Base-by-base conservation (phyloP, 768 basidiomycete species). In the Phanerochaete carnosa region DNA sequence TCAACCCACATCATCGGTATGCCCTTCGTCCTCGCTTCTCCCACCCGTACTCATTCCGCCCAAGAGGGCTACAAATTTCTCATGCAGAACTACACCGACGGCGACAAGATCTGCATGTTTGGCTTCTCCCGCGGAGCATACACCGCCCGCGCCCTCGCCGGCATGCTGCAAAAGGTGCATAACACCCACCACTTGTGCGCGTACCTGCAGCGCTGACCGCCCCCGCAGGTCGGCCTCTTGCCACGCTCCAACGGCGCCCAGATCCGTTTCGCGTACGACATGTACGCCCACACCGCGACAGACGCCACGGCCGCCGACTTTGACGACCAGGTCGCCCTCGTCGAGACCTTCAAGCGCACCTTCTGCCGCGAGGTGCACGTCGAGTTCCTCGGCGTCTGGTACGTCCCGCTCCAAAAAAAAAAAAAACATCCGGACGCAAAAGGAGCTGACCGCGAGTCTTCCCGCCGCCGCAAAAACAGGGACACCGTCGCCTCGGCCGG, bases 51-150 rank as follows among this genome's bases (percentile, higher is more conserved):
- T 32, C 43, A 16, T 32, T 33, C 11, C 54, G 32, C 37, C 45
- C 22, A 65, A 80, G 80, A 72, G 49, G 84, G 84, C 9, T 86
- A 85, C 66, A 78, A 80, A 61, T 85, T 85, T 59, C 70, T 85
- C 12, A 85, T 85, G 83, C 77, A 83, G 57, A 83, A 83, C 61
- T 84, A 83, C 63, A 72, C 73, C 3, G 67, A 73, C 15, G 83
- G 83, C 25, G 86, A 89, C 71, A 77, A 76, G 60, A 83, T 89
- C 15, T 87, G 79, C 63, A 77, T 89, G 39, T 87, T 88, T 63
- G 87, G 87, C 0, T 89, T 90, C 69, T 87, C 85, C 30, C 76
- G 88, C 29, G 87, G 87, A 12, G 84, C 85, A 6, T 86, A 85
- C 69, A 85, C 83, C 0, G 85, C 86, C 15, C 75, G 86, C 39